Conservation (phyloP, 2,329 filamentous ascomycete species). For the Colletotrichum tofieldiae region DNA sequence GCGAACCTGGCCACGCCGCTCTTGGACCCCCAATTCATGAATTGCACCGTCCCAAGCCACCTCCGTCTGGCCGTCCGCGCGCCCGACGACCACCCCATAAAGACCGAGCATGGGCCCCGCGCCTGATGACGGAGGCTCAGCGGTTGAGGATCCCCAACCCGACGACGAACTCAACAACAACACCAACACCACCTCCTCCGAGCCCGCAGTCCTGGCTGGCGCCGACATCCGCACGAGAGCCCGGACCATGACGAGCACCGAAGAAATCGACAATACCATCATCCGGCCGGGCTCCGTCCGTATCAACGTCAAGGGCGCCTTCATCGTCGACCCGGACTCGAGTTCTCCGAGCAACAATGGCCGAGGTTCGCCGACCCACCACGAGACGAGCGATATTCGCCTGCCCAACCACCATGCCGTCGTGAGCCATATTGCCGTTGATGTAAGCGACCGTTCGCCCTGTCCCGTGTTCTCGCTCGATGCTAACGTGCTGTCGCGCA, state of each 20-base stretch:
- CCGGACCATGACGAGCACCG: conserved; percentile 63
- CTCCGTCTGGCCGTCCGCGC: conserved; percentile 24
- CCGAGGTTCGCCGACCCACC: conserved; percentile 63
- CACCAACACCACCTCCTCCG: conserved; percentile 8
- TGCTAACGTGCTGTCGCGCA: conserved; percentile 56
- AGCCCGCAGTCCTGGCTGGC: conserved; percentile 28
- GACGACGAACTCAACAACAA: conserved; percentile 25
- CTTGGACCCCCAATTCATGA: conserved; percentile 37
- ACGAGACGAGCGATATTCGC: conserved; percentile 93
- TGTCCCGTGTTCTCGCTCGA: conserved; percentile 45
- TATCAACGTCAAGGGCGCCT: conserved; percentile 97
- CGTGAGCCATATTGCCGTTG: conserved; percentile 96
- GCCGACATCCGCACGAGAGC: conserved; percentile 35
- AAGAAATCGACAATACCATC: conserved; percentile 74
- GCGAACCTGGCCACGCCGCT: conserved; percentile 27
- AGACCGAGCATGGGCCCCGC: conserved; percentile 42
- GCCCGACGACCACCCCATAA: conserved; percentile 34
- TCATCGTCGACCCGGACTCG: conserved; percentile 90
- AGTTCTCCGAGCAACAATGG: conserved; percentile 65
- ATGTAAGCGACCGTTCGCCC: conserved; percentile 72
- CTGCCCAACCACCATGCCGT: conserved; percentile 95
- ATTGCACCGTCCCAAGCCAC: conserved; percentile 33
- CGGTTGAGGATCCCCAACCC: conserved; percentile 33
- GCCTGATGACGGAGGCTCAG: conserved; percentile 39
- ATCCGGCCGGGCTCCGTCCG: conserved; percentile 80